phyloP scores from a whole-genome alignment of 768 basidiomycete genomes.

The Leccinum sublutescens region DNA sequence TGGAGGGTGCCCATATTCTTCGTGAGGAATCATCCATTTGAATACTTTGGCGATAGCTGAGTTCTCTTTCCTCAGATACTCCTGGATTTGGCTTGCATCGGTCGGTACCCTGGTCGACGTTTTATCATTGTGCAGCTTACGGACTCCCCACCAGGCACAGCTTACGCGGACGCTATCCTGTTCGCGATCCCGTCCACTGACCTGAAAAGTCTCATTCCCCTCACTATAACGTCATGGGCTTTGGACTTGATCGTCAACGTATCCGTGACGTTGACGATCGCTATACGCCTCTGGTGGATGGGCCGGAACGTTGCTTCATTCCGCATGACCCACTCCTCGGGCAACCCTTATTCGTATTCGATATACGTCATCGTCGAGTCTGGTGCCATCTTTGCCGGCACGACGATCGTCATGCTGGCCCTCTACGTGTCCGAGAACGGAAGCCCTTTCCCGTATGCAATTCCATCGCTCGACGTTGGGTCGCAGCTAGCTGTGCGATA shows the following conservation, averaged over 20 bases:
- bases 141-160: constrained; percentile 2
- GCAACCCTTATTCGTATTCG: constrained; percentile 11
- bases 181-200: constrained; percentile 11
- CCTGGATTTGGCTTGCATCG: constrained; percentile 18
- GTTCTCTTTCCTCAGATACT: constrained; percentile 13
- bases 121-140: neutral
- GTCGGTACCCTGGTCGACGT: constrained; percentile 6
- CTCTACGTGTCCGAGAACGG: constrained; percentile 9
- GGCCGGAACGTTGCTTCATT: constrained; percentile 11
- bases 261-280: constrained; percentile 23
- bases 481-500: constrained; percentile 20
- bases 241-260: constrained; percentile 23
- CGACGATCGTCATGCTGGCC: constrained; percentile 17
- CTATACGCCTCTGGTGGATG: constrained; percentile 20
- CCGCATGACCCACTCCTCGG: neutral
- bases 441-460: constrained; percentile 9
- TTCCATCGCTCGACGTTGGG: constrained; percentile 17
- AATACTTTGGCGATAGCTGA: neutral
- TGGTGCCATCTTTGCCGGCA: constrained; percentile 17
- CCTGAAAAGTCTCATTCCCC: constrained; percentile 4
- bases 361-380: constrained; percentile 22
- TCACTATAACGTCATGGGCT: constrained; percentile 16
- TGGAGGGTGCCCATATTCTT: constrained; percentile 21
- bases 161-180: constrained; percentile 10
- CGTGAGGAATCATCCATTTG: constrained; percentile 5